phyloP scores from a whole-genome alignment of 306 rosid genomes.

The Sophora flavescens region DNA sequence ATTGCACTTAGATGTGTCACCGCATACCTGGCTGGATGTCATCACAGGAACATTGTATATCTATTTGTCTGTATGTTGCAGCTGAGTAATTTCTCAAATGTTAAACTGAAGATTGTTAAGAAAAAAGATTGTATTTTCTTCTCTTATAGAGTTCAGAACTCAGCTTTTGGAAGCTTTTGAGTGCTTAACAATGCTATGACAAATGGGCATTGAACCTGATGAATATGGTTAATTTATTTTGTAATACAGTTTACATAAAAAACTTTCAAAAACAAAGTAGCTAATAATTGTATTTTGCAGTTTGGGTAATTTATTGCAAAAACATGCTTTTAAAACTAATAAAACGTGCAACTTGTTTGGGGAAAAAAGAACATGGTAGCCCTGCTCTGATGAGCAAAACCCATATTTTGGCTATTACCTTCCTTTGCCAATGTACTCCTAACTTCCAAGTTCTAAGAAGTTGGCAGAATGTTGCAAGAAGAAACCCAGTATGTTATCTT shows the following conservation, averaged over 20 bases:
- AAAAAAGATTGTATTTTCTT: slow-evolving; percentile 11
- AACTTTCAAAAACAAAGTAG: slow-evolving; percentile 2
- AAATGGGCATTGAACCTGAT: slow-evolving; percentile 14
- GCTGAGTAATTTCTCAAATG: slow-evolving; percentile 15
- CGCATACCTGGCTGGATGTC: slow-evolving; percentile 17
- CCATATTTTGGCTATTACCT: slow-evolving; percentile 5
- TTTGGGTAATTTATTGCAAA: slow-evolving; percentile 18
- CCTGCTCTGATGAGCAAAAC: slow-evolving; percentile 10
- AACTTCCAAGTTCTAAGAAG: not conserved
- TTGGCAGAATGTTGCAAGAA: slow-evolving; percentile 24
- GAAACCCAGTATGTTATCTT: not conserved
- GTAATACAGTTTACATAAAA: slow-evolving; percentile 12
- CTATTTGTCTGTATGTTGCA: slow-evolving; percentile 23
- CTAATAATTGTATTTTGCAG: not conserved
- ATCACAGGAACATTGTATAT: slow-evolving; percentile 23
- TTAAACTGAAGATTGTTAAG: not conserved
- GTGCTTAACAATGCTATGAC: slow-evolving; percentile 18
- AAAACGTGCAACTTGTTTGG: not conserved
- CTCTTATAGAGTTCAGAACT: slow-evolving; percentile 1
- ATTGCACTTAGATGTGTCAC: slow-evolving; percentile 20
- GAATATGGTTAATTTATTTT: slow-evolving; percentile 24
- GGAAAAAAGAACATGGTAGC: not conserved
- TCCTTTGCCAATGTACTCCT: not conserved
- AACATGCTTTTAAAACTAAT: slow-evolving; percentile 10
- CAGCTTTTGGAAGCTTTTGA: slow-evolving; percentile 36